Percentiles rank a stretch among this genome's conserved stretches.
Conservation (phyloP, 371 early-diverging fungal genomes). For the Mucor lusitanicus region DNA sequence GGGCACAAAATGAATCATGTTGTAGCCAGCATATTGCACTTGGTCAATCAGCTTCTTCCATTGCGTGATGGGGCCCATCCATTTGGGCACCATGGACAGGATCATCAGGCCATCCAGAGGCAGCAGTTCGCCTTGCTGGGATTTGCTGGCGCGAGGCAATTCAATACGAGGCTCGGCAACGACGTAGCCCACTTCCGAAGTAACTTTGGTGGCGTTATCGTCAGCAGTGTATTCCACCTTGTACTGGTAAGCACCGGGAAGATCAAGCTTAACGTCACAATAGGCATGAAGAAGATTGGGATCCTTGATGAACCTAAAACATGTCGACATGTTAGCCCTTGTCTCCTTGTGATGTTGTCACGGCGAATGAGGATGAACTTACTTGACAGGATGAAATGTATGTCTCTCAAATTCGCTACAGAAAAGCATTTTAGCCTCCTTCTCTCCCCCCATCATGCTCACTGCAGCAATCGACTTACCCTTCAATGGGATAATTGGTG, state of each 20-base stretch:
- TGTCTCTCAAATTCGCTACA: slow-evolving; percentile 37
- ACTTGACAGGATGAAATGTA: slow-evolving; percentile 43
- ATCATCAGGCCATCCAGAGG: slow-evolving; percentile 85
- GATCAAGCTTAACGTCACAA: slow-evolving; percentile 67
- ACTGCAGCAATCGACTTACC: slow-evolving; percentile 39
- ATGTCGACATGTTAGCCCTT: background rate
- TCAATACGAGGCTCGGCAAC: slow-evolving; percentile 85
- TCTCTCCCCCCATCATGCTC: background rate
- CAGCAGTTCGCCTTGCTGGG: slow-evolving; percentile 19
- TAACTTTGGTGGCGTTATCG: slow-evolving; percentile 11
- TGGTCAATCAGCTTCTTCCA: slow-evolving; percentile 79
- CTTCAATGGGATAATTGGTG: slow-evolving; percentile 84
- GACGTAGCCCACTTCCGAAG: slow-evolving; percentile 62
- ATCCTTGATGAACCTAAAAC: slow-evolving; percentile 36
- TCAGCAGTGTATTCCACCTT: slow-evolving; percentile 66
- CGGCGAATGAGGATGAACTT: slow-evolving; percentile 17
- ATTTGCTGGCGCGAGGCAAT: slow-evolving; percentile 10
- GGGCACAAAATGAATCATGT: slow-evolving; percentile 97
- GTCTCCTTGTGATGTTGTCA: background rate
- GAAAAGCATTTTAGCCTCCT: background rate
- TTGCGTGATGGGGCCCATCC: slow-evolving; percentile 83
- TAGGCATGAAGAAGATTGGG: slow-evolving; percentile 57
- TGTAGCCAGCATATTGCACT: slow-evolving; percentile 81
- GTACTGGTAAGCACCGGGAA: slow-evolving; percentile 89
- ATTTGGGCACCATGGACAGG: slow-evolving; percentile 91